Evolutionary conservation across 73 alveolate species (phyloP).

Genomic region (Tetrahymena malaccensis): DNA sequence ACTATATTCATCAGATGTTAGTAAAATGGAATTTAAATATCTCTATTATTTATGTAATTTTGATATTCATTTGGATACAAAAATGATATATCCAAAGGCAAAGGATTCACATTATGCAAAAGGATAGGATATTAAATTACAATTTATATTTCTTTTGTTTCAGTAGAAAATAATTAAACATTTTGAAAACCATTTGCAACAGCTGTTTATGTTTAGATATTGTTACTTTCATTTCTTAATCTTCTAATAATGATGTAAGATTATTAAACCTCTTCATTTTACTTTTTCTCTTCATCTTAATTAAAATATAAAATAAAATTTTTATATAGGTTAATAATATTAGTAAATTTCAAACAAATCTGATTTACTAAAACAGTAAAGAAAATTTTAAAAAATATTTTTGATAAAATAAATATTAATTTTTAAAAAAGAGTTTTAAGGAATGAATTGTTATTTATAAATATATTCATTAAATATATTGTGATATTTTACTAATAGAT

Average conservation of each 20-base stretch:
- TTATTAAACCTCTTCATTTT: not conserved
- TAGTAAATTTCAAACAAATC: too few relatives aligned
- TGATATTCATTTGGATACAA: not conserved
- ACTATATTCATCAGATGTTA: not conserved
- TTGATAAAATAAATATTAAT: too few relatives aligned
- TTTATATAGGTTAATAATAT: too few relatives aligned
- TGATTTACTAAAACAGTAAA: too few relatives aligned
- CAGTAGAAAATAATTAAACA: not conserved
- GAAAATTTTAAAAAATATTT: too few relatives aligned
- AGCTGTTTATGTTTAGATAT: not conserved
- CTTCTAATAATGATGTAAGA: not conserved
- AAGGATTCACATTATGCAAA: not conserved
- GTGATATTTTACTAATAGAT: not conserved
- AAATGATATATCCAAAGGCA: not conserved
- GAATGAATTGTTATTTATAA: too few relatives aligned
- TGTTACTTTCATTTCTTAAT: not conserved
- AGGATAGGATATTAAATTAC: not conserved
- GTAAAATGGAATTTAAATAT: not conserved
- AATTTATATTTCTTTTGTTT: not conserved
- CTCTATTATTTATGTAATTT: not conserved
- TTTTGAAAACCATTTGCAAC: not conserved
- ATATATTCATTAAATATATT: too few relatives aligned
- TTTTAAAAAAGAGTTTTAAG: too few relatives aligned
- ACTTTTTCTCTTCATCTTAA: not conserved
- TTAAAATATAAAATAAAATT: not conserved